These are phyloP conservation scores for Chytriomyces hyalinus DNA, from an alignment of 192 early-diverging fungal genomes.

Conservation along the genomic window DNA sequence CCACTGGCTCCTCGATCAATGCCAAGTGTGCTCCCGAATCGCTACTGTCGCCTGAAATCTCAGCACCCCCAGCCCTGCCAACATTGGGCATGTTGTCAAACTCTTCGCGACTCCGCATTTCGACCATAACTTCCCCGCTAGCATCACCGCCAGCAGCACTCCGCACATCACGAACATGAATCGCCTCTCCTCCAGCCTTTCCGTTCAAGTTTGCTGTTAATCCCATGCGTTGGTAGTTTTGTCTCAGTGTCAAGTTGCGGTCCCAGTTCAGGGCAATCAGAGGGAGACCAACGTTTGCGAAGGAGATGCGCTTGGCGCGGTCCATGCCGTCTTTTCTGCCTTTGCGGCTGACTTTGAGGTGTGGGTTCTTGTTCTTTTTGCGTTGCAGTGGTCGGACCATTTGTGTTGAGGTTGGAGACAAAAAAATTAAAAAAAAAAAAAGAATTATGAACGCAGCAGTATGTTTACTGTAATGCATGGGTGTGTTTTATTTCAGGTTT, in stretches of 20 bases:
- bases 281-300: slow-evolving; percentile 41
- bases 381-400: slow-evolving; percentile 49
- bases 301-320: slow-evolving; percentile 46
- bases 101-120: slow-evolving; percentile 28
- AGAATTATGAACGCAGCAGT: no score
- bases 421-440: no score
- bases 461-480: no score
- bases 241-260: slow-evolving; percentile 55
- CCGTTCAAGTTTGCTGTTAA: slow-evolving; percentile 54
- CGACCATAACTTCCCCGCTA: background rate
- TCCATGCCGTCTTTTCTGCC: slow-evolving; percentile 39
- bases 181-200: slow-evolving; percentile 53
- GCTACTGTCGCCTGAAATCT: background rate
- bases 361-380: slow-evolving; percentile 43
- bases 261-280: slow-evolving; percentile 56
- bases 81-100: slow-evolving; percentile 47
- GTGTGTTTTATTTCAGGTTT: no score
- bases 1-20: slow-evolving; percentile 36
- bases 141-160: no score
- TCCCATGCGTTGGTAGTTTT: slow-evolving; percentile 61
- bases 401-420: no score
- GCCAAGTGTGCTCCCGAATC: slow-evolving; percentile 24
- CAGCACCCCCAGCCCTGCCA: no score
- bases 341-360: slow-evolving; percentile 44
- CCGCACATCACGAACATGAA: slow-evolving; percentile 6